Base-by-base conservation (phyloP, 176 grass and related monocot genomes). In the Cenchrus purpureus region DNA sequence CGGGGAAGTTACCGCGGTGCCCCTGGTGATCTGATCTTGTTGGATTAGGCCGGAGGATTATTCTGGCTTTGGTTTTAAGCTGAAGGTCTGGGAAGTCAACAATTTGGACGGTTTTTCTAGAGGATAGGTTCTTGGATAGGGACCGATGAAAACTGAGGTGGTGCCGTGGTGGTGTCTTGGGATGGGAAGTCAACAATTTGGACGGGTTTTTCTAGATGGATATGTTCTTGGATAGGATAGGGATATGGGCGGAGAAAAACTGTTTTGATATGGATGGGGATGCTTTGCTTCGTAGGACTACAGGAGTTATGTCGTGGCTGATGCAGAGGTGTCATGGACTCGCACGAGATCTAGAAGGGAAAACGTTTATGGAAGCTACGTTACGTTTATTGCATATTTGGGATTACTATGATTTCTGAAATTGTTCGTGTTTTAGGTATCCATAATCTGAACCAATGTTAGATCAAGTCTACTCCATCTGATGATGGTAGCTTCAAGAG, bases 91-190 rank as follows among this genome's bases (percentile, higher is more conserved):
- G 8, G 5, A 79, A 73, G 87, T 79, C 71, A 76, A 70, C 8
- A 9, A 29, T 49, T 52, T 17, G 54, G 52, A 16, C 49, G 28
- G 16, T 19, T 82, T 82, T 29, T 81, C 32, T 4, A 63, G 29
- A 5, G 71, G 71, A 74, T 74, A 74, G 54, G 71, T 74, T 74
- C 71, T 74, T 52, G 1, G 49, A 34, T 8, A n/a, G 71, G 8
- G 48, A 32, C 28, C 25, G 25, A 54, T 34, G 28, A 74, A 74
- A 54, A 7, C 4, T 54, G 49, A n/a, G n/a, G 73, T 34, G 34
- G 34, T 34, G 34, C 34, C 34, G 34, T 34, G 34, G 34, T 34
- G 34, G 34, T 34, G 34, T 34, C 34, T 34, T 34, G 34, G 34
- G 34, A 34, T 34, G 34, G 34, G 5, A 79, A 73, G 87, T 79